These are phyloP conservation scores for Cladosporium sp. DNA, from an alignment of 2,329 filamentous ascomycete genomes.

Conservation along the genomic window DNA sequence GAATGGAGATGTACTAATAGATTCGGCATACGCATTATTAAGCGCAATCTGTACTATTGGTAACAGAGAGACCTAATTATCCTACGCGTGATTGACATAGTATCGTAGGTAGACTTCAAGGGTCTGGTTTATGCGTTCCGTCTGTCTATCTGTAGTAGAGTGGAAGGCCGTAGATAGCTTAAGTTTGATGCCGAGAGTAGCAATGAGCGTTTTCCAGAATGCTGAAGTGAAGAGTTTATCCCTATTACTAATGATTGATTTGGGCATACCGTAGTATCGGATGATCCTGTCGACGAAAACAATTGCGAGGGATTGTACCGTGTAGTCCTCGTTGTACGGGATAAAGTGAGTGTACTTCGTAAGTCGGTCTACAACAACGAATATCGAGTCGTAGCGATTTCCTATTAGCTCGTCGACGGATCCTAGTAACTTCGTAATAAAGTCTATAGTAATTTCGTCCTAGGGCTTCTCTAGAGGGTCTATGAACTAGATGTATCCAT, in stretches of 20 bases:
- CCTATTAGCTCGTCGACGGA: neutral
- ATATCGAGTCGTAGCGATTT: conserved; percentile 1
- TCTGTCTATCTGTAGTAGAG: conserved; percentile 7
- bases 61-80: neutral
- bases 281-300: conserved; percentile 4
- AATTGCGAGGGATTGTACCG: neutral
- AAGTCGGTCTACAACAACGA: neutral
- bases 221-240: conserved; percentile 14
- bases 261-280: conserved; percentile 4
- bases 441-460: conserved; percentile 14
- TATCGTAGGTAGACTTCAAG: conserved; percentile 7
- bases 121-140: conserved; percentile 9
- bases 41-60: neutral
- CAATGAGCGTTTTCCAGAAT: conserved; percentile 17
- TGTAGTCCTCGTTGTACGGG: conserved; percentile 9
- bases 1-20: conserved; percentile 22
- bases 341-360: conserved; percentile 12
- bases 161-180: conserved; percentile 12
- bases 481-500: conserved; percentile 6
- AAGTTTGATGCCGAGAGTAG: neutral
- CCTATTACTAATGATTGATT: conserved; percentile 13
- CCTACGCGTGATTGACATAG: conserved; percentile 5
- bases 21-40: neutral
- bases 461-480: neutral
- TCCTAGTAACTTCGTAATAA: conserved; percentile 12